Percentiles rank a stretch among this genome's conserved stretches.
phyloP scores from a whole-genome alignment of 768 basidiomycete species.

The Suillus variegatus region DNA sequence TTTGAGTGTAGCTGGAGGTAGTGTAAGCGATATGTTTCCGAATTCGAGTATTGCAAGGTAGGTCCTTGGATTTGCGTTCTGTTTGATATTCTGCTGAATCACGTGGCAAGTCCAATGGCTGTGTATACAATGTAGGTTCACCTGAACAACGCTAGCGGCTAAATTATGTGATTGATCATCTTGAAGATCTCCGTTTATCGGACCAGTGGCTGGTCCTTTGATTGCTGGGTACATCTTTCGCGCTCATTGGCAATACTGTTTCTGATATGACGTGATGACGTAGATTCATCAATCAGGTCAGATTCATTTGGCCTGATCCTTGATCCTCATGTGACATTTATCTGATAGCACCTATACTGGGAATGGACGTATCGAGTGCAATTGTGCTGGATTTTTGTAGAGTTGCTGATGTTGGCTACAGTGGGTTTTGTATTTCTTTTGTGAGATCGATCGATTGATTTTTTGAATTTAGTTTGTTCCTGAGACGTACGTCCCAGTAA shows the following conservation, averaged over 20 bases:
- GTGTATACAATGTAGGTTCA: constrained; percentile 45
- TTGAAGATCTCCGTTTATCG: constrained; percentile 50
- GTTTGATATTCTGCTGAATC: constrained; percentile 10
- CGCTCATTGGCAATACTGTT: not conserved
- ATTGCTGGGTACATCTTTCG: constrained; percentile 50
- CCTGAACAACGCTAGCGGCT: not conserved
- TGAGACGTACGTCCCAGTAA: constrained; percentile 68
- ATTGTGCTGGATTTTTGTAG: constrained; percentile 65
- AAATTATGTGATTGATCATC: not conserved
- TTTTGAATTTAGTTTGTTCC: constrained; percentile 52
- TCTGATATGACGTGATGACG: constrained; percentile 1
- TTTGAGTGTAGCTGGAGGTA: constrained; percentile 62
- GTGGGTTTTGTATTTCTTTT: constrained; percentile 34
- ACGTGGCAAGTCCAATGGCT: constrained; percentile 51
- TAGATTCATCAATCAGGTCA: constrained; percentile 71
- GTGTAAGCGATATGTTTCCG: constrained; percentile 56
- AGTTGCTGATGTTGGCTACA: constrained; percentile 51
- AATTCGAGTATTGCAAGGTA: constrained; percentile 62
- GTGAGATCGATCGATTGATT: not conserved
- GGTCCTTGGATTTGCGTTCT: constrained; percentile 18
- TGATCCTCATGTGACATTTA: constrained; percentile 2
- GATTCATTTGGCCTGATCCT: constrained; percentile 8
- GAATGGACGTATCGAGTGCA: constrained; percentile 78
- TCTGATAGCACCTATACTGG: constrained; percentile 56
- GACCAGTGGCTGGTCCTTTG: constrained; percentile 56